Evolutionary conservation across 2,329 filamentous ascomycete genomes (phyloP).

Genomic region (Emmonsiellopsis sp.): DNA sequence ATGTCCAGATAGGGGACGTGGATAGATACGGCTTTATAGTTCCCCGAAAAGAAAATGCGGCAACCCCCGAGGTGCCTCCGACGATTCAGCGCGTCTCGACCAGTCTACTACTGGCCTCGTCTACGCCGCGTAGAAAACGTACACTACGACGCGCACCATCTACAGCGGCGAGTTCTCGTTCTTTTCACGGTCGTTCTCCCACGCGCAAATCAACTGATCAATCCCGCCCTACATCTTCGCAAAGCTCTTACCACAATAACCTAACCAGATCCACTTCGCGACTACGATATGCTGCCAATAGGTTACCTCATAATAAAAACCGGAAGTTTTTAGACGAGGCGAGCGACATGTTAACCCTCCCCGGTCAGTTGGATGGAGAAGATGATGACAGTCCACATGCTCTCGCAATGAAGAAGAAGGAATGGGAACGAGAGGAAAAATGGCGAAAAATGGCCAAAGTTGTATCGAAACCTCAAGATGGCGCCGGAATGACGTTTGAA

Average conservation of each 20-base stretch:
- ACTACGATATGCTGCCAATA: slow-evolving; percentile 46
- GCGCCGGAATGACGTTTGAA: slow-evolving; percentile 58
- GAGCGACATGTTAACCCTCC: slow-evolving; percentile 56
- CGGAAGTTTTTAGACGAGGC: slow-evolving; percentile 40
- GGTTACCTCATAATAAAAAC: slow-evolving; percentile 44
- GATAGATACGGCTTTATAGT: slow-evolving; percentile 59
- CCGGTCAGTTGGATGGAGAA: slow-evolving; percentile 42
- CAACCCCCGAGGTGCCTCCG: slow-evolving; percentile 27
- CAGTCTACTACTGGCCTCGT: slow-evolving; percentile 47
- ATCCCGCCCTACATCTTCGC: slow-evolving; percentile 40
- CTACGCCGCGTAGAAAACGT: slow-evolving; percentile 46
- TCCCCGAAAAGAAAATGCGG: slow-evolving; percentile 22
- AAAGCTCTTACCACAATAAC: slow-evolving; percentile 35
- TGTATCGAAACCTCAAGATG: slow-evolving; percentile 36
- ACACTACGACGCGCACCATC: slow-evolving; percentile 43
- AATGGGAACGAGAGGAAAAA: slow-evolving; percentile 55
- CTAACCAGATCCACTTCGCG: slow-evolving; percentile 32
- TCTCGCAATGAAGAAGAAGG: slow-evolving; percentile 47
- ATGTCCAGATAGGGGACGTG: slow-evolving; percentile 50
- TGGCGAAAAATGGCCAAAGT: slow-evolving; percentile 58
- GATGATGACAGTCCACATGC: slow-evolving; percentile 40
- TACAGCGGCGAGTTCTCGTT: slow-evolving; percentile 35
- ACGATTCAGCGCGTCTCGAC: slow-evolving; percentile 52
- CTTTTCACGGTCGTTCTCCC: slow-evolving; percentile 34
- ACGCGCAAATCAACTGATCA: slow-evolving; percentile 33